These are phyloP conservation scores for Lobosporangium transversale DNA, from an alignment of 192 early-diverging fungal species.

Conservation along the genomic window DNA sequence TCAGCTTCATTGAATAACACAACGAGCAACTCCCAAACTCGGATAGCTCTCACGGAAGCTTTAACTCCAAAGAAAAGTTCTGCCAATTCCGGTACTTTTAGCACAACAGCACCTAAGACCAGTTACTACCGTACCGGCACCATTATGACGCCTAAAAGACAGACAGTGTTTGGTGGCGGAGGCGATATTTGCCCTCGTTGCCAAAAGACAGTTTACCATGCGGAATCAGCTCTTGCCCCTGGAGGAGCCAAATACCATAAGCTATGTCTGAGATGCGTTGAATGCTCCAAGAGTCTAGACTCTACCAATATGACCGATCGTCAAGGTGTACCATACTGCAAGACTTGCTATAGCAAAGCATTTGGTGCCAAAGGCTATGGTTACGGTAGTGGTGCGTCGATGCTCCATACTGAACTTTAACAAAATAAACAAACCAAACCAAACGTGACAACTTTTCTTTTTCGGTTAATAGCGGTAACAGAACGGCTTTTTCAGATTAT, in stretches of 20 bases:
- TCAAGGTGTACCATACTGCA: constrained; percentile 60
- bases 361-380: constrained; percentile 66
- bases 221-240: constrained; percentile 57
- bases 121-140: constrained; percentile 39
- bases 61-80: neutral
- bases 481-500: too few relatives aligned
- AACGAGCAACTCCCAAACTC: constrained; percentile 11
- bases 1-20: neutral
- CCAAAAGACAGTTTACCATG: constrained; percentile 67
- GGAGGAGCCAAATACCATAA: constrained; percentile 72
- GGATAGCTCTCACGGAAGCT: constrained; percentile 10
- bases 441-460: too few relatives aligned
- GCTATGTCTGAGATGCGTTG: constrained; percentile 61
- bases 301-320: constrained; percentile 67
- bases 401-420: constrained; percentile 54
- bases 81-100: constrained; percentile 6
- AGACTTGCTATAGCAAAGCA: constrained; percentile 61
- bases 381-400: constrained; percentile 52
- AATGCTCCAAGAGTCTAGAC: constrained; percentile 64
- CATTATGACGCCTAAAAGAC: constrained; percentile 48
- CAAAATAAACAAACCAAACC: neutral
- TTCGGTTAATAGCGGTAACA: too few relatives aligned
- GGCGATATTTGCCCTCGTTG: constrained; percentile 66
- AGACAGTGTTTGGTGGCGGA: constrained; percentile 25
- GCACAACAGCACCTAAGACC: constrained; percentile 19